A percentile compares a stretch with the other conserved stretches of the same genome.
phyloP scores from a whole-genome alignment of 495 filamentous ascomycete species.

The Xylaria longipes region DNA sequence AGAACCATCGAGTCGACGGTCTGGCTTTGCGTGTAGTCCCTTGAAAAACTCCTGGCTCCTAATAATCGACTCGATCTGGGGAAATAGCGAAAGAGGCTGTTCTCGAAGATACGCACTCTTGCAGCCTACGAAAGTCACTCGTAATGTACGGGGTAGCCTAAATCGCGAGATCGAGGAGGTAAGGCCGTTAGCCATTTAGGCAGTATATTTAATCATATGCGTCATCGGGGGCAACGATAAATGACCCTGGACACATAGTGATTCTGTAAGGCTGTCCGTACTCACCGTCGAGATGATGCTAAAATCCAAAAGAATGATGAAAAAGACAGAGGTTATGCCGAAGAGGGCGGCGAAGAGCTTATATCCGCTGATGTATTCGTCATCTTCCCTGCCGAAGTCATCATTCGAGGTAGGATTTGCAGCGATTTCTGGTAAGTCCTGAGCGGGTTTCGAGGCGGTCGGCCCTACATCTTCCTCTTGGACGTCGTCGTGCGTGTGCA shows the following conservation, averaged over 20 bases:
- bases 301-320: conserved; percentile 13
- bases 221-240: no score
- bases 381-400: conserved; percentile 4
- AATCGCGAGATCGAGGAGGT: neutral
- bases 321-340: neutral
- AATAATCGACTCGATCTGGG: neutral
- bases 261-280: neutral
- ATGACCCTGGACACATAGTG: neutral
- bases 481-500: neutral
- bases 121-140: neutral
- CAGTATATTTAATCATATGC: no score
- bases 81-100: neutral
- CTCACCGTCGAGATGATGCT: conserved; percentile 9
- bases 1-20: neutral
- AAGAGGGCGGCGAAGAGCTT: neutral
- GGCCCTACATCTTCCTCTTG: neutral
- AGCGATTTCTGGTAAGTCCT: neutral
- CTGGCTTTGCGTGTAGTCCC: neutral
- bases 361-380: conserved; percentile 8
- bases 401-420: neutral
- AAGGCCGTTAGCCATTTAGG: neutral
- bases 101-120: conserved; percentile 2
- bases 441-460: neutral
- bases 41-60: neutral
- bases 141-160: conserved; percentile 9